These are phyloP conservation scores for Glycine latifolia DNA, from an alignment of 306 rosid genomes.

Conservation along the genomic window DNA sequence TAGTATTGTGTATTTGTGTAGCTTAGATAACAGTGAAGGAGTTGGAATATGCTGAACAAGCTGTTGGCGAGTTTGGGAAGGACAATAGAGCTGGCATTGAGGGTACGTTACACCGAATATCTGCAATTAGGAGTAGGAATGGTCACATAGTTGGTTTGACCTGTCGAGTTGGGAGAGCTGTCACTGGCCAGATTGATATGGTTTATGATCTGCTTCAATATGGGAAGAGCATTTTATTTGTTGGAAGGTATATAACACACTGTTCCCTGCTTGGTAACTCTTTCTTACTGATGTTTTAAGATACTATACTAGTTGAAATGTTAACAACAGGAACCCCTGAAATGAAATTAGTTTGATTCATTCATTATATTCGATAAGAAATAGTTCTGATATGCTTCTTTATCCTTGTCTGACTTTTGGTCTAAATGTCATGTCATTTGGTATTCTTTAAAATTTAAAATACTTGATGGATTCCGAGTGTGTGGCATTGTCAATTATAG, in stretches of 20 bases:
- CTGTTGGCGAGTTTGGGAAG: conserved; percentile 74
- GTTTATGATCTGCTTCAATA: conserved; percentile 73
- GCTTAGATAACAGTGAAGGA: conserved; percentile 69
- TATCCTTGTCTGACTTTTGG: conserved; percentile 1
- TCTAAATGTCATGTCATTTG: neutral
- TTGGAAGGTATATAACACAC: conserved; percentile 60
- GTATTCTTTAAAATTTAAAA: neutral
- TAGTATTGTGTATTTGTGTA: conserved; percentile 6
- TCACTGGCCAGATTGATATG: conserved; percentile 71
- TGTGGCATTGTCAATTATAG: conserved; percentile 27
- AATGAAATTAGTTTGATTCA: conserved; percentile 19
- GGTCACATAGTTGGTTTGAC: conserved; percentile 74
- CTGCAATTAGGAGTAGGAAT: conserved; percentile 72
- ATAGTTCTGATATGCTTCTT: neutral
- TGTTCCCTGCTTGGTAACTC: neutral
- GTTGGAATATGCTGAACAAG: conserved; percentile 69
- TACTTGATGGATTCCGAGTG: conserved; percentile 12
- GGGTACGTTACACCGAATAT: conserved; percentile 78
- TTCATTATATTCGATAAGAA: neutral
- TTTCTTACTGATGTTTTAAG: conserved; percentile 3
- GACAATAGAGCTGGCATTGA: conserved; percentile 84
- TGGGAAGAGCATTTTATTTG: conserved; percentile 73
- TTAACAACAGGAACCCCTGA: neutral
- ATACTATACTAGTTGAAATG: neutral
- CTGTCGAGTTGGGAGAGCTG: conserved; percentile 73